Evolutionary conservation across 805 yeast genomes (phyloP).

Genomic region (Cyberlindnera bimundalis): DNA sequence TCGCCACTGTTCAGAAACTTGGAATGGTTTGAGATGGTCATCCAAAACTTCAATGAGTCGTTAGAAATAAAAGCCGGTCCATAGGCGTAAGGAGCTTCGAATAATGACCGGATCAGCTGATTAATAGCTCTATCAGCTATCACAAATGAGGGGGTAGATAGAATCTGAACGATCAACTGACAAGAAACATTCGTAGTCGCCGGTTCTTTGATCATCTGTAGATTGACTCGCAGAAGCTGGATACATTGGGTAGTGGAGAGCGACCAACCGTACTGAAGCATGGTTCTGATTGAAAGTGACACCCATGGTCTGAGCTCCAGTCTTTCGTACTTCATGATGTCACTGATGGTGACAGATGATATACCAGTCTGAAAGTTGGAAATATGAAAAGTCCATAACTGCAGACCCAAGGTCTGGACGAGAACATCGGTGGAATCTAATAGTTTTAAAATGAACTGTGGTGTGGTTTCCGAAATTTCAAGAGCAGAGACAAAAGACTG

Average conservation of each 20-base stretch:
- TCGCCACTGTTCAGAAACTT: constrained; percentile 31
- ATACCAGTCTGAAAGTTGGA: constrained; percentile 9
- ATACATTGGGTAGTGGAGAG: constrained; percentile 17
- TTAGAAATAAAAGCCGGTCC: constrained; percentile 53
- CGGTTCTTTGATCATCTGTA: constrained; percentile 32
- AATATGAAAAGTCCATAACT: constrained; percentile 30
- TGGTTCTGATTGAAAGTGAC: constrained; percentile 16
- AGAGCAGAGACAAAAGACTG: constrained; percentile 25
- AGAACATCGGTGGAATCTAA: constrained; percentile 2
- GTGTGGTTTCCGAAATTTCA: constrained; percentile 16
- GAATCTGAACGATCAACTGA: constrained; percentile 21
- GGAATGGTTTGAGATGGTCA: constrained; percentile 36
- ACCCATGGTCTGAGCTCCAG: constrained; percentile 16
- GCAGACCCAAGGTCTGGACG: constrained; percentile 22
- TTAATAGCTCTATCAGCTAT: constrained; percentile 38
- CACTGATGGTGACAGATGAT: constrained; percentile 3
- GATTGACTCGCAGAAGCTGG: constrained; percentile 29
- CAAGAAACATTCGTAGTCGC: constrained; percentile 26
- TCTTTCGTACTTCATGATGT: constrained; percentile 17
- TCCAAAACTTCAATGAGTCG: constrained; percentile 56
- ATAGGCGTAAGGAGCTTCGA: constrained; percentile 53
- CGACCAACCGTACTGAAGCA: constrained; percentile 21
- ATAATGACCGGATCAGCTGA: constrained; percentile 45
- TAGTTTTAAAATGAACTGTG: constrained; percentile 20
- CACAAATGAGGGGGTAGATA: constrained; percentile 11